Conservation (phyloP, 108 stramenopile species). For the Pseudonitzschia pungens region DNA sequence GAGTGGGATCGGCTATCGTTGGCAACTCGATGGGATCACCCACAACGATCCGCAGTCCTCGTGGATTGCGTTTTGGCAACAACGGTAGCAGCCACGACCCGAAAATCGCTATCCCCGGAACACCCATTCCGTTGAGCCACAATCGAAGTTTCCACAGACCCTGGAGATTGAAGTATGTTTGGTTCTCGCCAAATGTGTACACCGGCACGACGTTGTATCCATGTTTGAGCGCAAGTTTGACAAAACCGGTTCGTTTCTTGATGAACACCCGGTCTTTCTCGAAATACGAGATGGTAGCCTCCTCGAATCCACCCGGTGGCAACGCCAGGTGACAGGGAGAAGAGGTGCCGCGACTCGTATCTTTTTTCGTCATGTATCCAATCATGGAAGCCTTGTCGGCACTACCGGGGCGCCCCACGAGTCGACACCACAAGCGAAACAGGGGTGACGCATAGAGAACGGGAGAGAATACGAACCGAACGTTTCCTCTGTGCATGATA, state of each 20-base stretch:
- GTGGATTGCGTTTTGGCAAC: conserved; percentile 47
- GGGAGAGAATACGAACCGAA: conserved; percentile 63
- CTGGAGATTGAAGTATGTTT: conserved; percentile 51
- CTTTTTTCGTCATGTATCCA: conserved; percentile 12
- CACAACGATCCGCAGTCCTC: conserved; percentile 46
- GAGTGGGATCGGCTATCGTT: conserved; percentile 53
- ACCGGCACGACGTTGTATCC: conserved; percentile 60
- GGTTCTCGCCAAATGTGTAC: conserved; percentile 65
- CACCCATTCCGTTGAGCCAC: conserved; percentile 26
- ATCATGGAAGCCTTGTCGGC: conserved; percentile 36
- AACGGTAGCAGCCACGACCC: conserved; percentile 50
- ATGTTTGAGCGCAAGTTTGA: conserved; percentile 56
- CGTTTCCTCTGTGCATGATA: conserved; percentile 12
- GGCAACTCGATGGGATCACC: conserved; percentile 60
- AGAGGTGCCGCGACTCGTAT: not conserved
- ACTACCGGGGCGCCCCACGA: conserved; percentile 46
- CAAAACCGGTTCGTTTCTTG: conserved; percentile 60
- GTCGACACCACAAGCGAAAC: conserved; percentile 52
- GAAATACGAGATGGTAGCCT: conserved; percentile 56
- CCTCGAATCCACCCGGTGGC: conserved; percentile 76
- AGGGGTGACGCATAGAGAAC: conserved; percentile 51
- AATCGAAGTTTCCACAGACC: conserved; percentile 42
- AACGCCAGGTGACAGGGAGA: conserved; percentile 37
- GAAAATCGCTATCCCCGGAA: conserved; percentile 39
- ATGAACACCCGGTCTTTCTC: conserved; percentile 59